phyloP scores from a whole-genome alignment of 164 flowering plant species.

The Houttuynia cordata region DNA sequence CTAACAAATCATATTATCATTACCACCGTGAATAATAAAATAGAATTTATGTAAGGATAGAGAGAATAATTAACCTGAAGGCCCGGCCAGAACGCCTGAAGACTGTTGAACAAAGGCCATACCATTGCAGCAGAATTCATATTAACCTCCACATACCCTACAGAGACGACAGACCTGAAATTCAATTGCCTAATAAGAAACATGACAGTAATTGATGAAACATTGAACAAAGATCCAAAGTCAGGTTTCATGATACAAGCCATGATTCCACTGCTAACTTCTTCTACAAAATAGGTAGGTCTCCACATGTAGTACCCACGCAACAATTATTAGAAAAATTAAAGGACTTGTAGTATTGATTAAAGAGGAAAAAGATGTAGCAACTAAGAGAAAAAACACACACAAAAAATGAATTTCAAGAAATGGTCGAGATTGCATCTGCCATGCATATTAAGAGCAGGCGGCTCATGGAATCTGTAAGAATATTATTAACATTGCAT shows the following conservation, averaged over 20 bases:
- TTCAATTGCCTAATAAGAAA: neutral
- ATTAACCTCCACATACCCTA: slow-evolving; percentile 98
- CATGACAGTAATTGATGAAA: neutral
- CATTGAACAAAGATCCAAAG: neutral
- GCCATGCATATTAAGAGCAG: no score
- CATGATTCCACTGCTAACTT: neutral
- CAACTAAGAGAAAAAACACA: no score
- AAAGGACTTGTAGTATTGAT: no score
- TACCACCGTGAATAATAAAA: neutral
- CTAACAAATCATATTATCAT: slow-evolving; percentile 25
- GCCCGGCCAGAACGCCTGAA: slow-evolving; percentile 99
- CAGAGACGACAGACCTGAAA: slow-evolving; percentile 4
- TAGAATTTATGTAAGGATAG: neutral
- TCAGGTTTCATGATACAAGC: neutral
- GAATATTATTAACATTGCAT: neutral
- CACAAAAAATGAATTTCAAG: no score
- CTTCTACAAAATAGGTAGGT: no score
- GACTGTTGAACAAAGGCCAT: slow-evolving; percentile 95
- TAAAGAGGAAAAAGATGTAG: no score
- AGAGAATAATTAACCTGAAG: slow-evolving; percentile 52
- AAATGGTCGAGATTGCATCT: no score
- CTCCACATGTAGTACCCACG: no score
- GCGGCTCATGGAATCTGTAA: no score
- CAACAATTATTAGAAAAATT: no score
- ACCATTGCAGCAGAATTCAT: slow-evolving; percentile 97